Evolutionary conservation across 495 filamentous ascomycete genomes (phyloP), one percentile per base, ranked within the genome.

Genomic region (Neurospora sp.): DNA sequence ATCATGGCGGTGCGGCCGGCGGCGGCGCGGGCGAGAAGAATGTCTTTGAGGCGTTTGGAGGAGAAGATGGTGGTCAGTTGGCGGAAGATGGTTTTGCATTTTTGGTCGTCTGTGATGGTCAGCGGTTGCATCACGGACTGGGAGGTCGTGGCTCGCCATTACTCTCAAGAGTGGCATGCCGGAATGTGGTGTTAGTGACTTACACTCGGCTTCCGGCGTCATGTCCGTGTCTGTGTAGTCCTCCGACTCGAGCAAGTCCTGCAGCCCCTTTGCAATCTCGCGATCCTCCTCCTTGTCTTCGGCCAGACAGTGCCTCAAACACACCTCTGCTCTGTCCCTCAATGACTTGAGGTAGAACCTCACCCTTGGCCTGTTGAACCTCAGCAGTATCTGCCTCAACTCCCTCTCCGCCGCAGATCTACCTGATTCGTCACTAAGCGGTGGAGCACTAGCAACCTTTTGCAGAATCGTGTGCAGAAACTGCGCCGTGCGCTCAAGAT

Each of bases 251-350:
- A 23, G n/a, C 20, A 54, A 54, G 0, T 54, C 20, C 0, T 12
- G 10, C 5, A 54, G 0, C 10, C 10, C 46, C 1, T 23, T 27
- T 0, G 20, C 20, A 1, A 27, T 1, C 2, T 54, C 48, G 1
- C 2, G 10, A 54, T 54, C 48, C 2, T 54, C 48, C 48, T 14
- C 5, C 5, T 27, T 54, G 0, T 54, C 48, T 0, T 54, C 10
- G 0, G 2, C 44, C 4, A 5, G 0, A 27, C 48, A 54, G 11
- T 1, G 48, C 0, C 0, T 12, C 11, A 54, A 2, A 62, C 54
- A 62, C 27, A 18, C 23, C 0, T 7, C 14, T 0, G 69, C 12
- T 0, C 2, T 72, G 0, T 72, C 18, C 5, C 38, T 10, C 38
- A 74, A 37, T 1, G 35, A 20, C 5, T 10, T 14, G 31, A 74